phyloP scores from a whole-genome alignment of 331 rosid genomes.

The Quercus lobata region DNA sequence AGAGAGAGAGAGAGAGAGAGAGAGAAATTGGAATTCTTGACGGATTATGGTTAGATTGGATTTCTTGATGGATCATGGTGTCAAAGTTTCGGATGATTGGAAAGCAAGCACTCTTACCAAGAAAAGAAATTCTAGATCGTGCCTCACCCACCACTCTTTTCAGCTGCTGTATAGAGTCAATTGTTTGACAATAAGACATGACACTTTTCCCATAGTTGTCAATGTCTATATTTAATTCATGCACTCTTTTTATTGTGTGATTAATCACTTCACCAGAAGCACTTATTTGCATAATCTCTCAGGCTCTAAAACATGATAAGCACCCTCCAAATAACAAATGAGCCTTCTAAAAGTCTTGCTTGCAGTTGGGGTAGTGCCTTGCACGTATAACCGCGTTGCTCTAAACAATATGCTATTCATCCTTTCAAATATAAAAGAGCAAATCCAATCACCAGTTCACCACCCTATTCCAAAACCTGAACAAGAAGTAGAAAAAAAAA shows the following conservation, averaged over 20 bases:
- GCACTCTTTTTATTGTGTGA: background rate
- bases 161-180: no score
- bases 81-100: no score
- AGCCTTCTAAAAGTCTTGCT: background rate
- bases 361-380: constrained; percentile 26
- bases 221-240: no score
- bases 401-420: constrained; percentile 6
- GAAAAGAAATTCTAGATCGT: no score
- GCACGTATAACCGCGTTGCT: constrained; percentile 49
- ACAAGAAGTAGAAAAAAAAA: background rate
- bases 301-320: constrained; percentile 14
- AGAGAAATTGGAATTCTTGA: no score
- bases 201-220: no score
- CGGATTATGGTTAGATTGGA: no score
- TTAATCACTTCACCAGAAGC: background rate
- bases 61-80: no score
- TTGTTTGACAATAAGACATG: no score
- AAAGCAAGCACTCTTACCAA: no score
- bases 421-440: background rate
- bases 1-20: no score
- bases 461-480: background rate
- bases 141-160: no score
- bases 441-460: background rate
- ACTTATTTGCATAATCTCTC: background rate
- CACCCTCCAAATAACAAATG: background rate